Base-by-base conservation (phyloP, 805 yeast species). In the Lipomyces mesembrius region DNA sequence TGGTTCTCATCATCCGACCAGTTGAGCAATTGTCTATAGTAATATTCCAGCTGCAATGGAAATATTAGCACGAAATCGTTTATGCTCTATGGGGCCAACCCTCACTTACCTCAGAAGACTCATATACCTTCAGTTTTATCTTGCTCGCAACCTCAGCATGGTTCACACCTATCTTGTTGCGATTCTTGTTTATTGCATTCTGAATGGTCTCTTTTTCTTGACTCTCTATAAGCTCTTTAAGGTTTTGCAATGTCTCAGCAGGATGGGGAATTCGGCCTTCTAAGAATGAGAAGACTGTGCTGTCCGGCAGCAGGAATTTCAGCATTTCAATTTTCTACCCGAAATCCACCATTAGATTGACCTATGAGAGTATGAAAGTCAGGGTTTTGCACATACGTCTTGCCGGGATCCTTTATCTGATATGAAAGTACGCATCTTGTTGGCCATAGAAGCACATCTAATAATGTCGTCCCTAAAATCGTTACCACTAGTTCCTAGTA, bases 21-120 rank as follows among this genome's bases (percentile, higher is more conserved):
- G 73, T 89, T 87, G 61, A 92, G 81, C 61, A 88, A 78, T 65
- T 81, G 79, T 37, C 82, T 79, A 75, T 88, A 90, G 12, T 89
- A 79, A 1, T 73, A 71, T 3, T 87, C 86, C 7, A 92, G 67
- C 64, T 63, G 29, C 22, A 29, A 37, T 9, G 14, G 22, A 37
- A 57, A n/a, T 8, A 25, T 54, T 5, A 53, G 35, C 20, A 46
- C 46, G 11, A 9, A 14, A 17, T 3, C 3, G 34, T 46, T 9
- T 12, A n/a, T 14, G 22, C 57, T 8, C 59, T 7, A 29, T 25
- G 11, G 25, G 29, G 12, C 25, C 22, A 63, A 2, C 7, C 7
- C 4, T 43, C 9, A 35, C 63, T 2, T 34, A 66, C 62, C 62
- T 65, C 80, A 0, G 90, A 85, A 8, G 80, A 74, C 60, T 80